Evolutionary conservation across 108 stramenopile species (phyloP), one percentile per base, ranked within the genome.

Genomic region (Nitzschia sp.): DNA sequence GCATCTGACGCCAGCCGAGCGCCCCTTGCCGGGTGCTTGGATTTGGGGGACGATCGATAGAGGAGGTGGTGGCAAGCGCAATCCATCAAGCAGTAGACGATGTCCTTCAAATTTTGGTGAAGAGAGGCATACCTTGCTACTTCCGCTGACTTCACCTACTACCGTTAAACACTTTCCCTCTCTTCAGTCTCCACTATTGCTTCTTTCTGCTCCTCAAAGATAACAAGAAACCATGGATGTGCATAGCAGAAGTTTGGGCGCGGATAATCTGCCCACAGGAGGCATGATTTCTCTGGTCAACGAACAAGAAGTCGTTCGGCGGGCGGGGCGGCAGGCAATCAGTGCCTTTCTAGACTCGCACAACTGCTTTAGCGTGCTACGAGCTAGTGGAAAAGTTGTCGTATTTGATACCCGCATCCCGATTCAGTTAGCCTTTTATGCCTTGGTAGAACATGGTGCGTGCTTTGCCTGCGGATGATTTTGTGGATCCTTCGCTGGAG

Each of bases 331-430:
- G 17, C 82, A 89, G 53, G 92, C 92, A 25, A 94, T 94, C 62
- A 75, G 68, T 21, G 68, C 85, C 13, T 95, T 95, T 79, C 73
- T 95, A 35, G 85, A 91, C 45, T 36, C 75, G 0, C 89, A 92
- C 71, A 86, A 79, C 34, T 92, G 89, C 59, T 95, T 82, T 72
- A 79, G 81, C 38, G 89, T 92, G 0, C 62, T 95, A 21, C 63
- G 94, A 58, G 71, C 81, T 0, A 89, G 87, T 74, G 91, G 91
- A 0, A 95, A 98, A 70, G 93, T 97, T 25, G 98, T 98, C 4
- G 98, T 98, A 42, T 98, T 98, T 80, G 98, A 98, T 74, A 89
- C 93, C 27, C 88, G 92, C 59, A 97, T 98, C 74, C 97, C 98
- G 13, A 94, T 98, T 48, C 98, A 97, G 69, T 77, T 98, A 55